Evolutionary conservation across 768 basidiomycete species (phyloP).

Genomic region (Chalciporus chontae): DNA sequence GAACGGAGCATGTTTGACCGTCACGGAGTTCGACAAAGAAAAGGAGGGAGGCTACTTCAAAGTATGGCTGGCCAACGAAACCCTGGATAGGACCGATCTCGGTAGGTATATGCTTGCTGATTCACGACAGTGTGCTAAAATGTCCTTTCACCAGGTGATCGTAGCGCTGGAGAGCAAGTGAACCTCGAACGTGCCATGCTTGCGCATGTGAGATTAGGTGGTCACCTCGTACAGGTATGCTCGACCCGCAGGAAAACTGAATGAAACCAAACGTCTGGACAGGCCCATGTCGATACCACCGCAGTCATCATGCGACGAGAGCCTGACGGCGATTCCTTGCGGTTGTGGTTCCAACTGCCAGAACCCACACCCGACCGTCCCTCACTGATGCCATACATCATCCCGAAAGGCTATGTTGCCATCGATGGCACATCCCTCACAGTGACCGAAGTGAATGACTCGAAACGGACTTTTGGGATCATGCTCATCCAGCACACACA

Average conservation of each 20-base stretch:
- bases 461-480: slow-evolving; percentile 64
- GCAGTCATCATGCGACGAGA: slow-evolving; percentile 65
- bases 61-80: slow-evolving; percentile 96
- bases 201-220: slow-evolving; percentile 87
- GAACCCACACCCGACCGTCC: slow-evolving; percentile 54
- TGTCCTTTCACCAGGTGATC: slow-evolving; percentile 53
- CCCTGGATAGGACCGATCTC: slow-evolving; percentile 83
- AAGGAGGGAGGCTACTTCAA: slow-evolving; percentile 78
- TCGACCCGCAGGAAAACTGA: not conserved
- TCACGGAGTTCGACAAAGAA: slow-evolving; percentile 71
- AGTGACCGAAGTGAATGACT: slow-evolving; percentile 72
- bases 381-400: slow-evolving; percentile 75
- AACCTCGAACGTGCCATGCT: slow-evolving; percentile 97
- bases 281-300: slow-evolving; percentile 95
- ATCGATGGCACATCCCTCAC: slow-evolving; percentile 95
- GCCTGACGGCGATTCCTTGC: slow-evolving; percentile 85
- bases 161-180: slow-evolving; percentile 72
- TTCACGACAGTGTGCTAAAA: not conserved
- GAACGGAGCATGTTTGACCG: slow-evolving; percentile 87
- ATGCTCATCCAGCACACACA: slow-evolving; percentile 98
- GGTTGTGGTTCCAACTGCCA: slow-evolving; percentile 75
- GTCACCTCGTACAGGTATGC: slow-evolving; percentile 93
- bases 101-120: slow-evolving; percentile 42
- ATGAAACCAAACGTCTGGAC: not conserved
- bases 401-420: slow-evolving; percentile 92